These are phyloP conservation scores for Thuidium tamariscinum DNA, from an alignment of 225 moss, liverwort and hornwort genomes.

Conservation along the genomic window DNA sequence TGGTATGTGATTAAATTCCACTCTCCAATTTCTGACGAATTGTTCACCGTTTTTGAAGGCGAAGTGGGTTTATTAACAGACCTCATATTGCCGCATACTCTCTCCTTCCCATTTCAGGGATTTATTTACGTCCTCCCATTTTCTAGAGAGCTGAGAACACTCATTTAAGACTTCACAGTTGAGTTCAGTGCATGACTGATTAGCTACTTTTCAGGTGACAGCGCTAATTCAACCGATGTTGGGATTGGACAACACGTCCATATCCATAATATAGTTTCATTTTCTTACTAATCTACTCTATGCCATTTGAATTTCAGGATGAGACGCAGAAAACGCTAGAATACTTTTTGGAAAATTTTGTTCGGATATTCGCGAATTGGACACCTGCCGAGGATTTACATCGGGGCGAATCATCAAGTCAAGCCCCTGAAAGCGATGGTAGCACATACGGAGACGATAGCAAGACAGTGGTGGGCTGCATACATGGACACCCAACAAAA, in stretches of 20 bases:
- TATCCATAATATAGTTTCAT: neutral
- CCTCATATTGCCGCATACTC: neutral
- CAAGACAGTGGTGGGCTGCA: slow-evolving; percentile 42
- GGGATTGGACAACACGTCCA: neutral
- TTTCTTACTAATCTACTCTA: neutral
- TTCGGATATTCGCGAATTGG: slow-evolving; percentile 49
- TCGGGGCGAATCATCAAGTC: slow-evolving; percentile 10
- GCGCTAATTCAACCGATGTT: neutral
- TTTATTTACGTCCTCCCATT: neutral
- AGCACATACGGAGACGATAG: slow-evolving; percentile 8
- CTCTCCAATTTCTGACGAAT: neutral
- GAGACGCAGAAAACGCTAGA: slow-evolving; percentile 60
- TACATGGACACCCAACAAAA: slow-evolving; percentile 60
- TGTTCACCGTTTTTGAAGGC: neutral
- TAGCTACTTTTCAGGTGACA: neutral
- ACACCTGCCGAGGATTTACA: slow-evolving; percentile 15
- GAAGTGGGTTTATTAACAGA: neutral
- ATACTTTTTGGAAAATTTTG: slow-evolving; percentile 48
- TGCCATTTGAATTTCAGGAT: slow-evolving; percentile 32
- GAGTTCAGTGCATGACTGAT: neutral
- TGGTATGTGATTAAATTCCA: slow-evolving; percentile 22
- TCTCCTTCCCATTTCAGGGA: neutral
- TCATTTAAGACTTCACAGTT: neutral
- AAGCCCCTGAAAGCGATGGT: slow-evolving; percentile 12
- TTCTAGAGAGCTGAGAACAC: neutral